Evolutionary conservation across 2,329 filamentous ascomycete species (phyloP).

Genomic region (Neurospora sp.): DNA sequence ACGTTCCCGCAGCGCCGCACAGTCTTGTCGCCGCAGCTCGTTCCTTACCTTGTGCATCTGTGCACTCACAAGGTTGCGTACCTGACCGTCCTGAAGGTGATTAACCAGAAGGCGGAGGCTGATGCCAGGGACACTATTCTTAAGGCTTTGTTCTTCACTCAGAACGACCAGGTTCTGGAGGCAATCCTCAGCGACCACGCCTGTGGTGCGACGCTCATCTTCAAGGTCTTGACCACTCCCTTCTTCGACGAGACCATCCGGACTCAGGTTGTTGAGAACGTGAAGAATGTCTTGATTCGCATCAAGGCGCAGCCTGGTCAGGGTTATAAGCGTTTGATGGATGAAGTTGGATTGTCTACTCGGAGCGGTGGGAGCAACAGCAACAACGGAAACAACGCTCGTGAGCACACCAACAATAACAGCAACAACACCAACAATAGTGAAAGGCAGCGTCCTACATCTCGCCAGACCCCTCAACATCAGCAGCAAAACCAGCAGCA

Average conservation of each 20-base stretch:
- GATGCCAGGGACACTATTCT: slow-evolving; percentile 87
- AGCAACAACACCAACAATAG: slow-evolving; percentile 14
- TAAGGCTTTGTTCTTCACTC: slow-evolving; percentile 84
- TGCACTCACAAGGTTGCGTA: slow-evolving; percentile 99
- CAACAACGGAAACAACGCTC: slow-evolving; percentile 30
- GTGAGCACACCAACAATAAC: slow-evolving; percentile 34
- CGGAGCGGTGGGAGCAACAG: slow-evolving; percentile 34
- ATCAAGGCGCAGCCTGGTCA: slow-evolving; percentile 91
- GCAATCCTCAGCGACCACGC: slow-evolving; percentile 85
- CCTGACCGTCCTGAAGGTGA: slow-evolving; percentile 91
- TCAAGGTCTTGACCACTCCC: slow-evolving; percentile 95
- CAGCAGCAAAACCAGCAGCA: slow-evolving; percentile 23
- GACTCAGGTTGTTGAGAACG: slow-evolving; percentile 78
- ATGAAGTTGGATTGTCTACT: slow-evolving; percentile 85
- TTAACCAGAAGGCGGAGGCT: slow-evolving; percentile 92
- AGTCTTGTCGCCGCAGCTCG: slow-evolving; percentile 81
- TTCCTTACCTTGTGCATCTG: slow-evolving; percentile 85
- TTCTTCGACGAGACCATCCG: slow-evolving; percentile 94
- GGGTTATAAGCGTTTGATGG: slow-evolving; percentile 97
- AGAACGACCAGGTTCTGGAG: slow-evolving; percentile 76
- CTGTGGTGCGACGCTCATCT: slow-evolving; percentile 90
- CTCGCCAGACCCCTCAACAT: slow-evolving; percentile 38
- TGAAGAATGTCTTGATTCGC: slow-evolving; percentile 76
- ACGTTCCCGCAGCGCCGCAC: slow-evolving; percentile 87
- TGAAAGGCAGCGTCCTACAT: slow-evolving; percentile 45